Evolutionary conservation across 306 rosid species (phyloP).

Genomic region (Inga leiocalycina): DNA sequence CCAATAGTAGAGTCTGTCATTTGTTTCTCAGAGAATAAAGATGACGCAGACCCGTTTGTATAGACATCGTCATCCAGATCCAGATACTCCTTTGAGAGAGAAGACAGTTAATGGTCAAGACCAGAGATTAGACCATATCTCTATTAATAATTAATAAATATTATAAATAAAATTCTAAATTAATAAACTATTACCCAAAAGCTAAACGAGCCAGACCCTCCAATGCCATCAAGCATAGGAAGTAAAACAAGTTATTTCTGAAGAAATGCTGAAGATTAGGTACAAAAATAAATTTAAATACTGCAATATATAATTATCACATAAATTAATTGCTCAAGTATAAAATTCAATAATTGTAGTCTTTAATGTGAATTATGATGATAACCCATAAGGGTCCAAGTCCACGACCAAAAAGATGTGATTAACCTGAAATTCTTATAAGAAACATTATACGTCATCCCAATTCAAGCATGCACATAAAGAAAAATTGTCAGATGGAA

Average conservation of each 20-base stretch:
- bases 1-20: constrained; percentile 30
- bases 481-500: background rate
- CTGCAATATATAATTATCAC: background rate
- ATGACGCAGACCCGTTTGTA: constrained; percentile 49
- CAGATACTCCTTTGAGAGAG: constrained; percentile 57
- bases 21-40: constrained; percentile 47
- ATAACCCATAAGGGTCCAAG: background rate
- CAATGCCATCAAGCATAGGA: background rate
- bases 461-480: background rate
- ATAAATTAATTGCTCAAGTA: background rate
- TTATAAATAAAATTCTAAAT: background rate
- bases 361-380: background rate
- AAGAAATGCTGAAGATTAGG: background rate
- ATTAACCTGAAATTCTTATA: background rate
- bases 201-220: background rate
- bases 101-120: constrained; percentile 17
- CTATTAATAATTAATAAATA: background rate
- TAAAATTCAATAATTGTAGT: background rate
- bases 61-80: constrained; percentile 73
- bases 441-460: background rate
- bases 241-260: no score
- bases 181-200: background rate
- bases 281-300: background rate
- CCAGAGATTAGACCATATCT: background rate
- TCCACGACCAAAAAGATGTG: background rate